Conservation (phyloP, 345 rosid genomes). For the Iberis pinnata region DNA sequence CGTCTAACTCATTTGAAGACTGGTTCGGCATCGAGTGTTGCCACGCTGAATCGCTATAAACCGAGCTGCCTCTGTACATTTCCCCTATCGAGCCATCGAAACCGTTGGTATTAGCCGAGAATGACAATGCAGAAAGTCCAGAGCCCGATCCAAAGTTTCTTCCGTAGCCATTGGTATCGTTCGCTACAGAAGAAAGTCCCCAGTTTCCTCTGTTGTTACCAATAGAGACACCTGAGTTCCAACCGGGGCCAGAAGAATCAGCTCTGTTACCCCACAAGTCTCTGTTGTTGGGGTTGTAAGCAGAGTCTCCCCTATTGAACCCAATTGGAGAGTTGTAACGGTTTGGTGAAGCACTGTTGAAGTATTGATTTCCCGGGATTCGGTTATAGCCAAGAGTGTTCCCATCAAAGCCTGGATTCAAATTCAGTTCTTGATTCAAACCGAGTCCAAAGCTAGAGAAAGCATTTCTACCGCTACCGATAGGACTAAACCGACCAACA, state of each 20-base stretch:
- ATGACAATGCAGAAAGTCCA: slow-evolving; percentile 39
- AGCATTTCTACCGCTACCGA: slow-evolving; percentile 53
- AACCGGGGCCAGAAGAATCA: slow-evolving; percentile 45
- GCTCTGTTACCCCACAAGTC: slow-evolving; percentile 82
- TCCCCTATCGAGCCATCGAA: slow-evolving; percentile 65
- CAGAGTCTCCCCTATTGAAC: slow-evolving; percentile 50
- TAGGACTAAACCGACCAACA: slow-evolving; percentile 77
- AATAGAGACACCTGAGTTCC: slow-evolving; percentile 51
- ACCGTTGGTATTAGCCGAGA: slow-evolving; percentile 51
- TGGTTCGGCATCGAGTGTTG: slow-evolving; percentile 35
- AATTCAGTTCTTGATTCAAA: slow-evolving; percentile 60
- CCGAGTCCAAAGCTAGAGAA: slow-evolving; percentile 59
- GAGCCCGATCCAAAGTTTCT: slow-evolving; percentile 45
- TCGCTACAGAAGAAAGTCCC: slow-evolving; percentile 48
- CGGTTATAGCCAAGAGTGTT: slow-evolving; percentile 61
- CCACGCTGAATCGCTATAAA: slow-evolving; percentile 76
- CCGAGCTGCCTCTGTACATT: slow-evolving; percentile 48
- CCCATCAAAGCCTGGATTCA: slow-evolving; percentile 54
- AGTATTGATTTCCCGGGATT: slow-evolving; percentile 46
- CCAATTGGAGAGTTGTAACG: slow-evolving; percentile 69
- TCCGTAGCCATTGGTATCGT: slow-evolving; percentile 36
- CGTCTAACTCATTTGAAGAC: slow-evolving; percentile 51
- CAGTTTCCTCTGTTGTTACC: slow-evolving; percentile 70
- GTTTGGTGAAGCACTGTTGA: slow-evolving; percentile 47
- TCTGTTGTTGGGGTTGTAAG: slow-evolving; percentile 47